Evolutionary conservation across 169 alveolate species (phyloP).

Genomic region (Plasmodium malariae): DNA sequence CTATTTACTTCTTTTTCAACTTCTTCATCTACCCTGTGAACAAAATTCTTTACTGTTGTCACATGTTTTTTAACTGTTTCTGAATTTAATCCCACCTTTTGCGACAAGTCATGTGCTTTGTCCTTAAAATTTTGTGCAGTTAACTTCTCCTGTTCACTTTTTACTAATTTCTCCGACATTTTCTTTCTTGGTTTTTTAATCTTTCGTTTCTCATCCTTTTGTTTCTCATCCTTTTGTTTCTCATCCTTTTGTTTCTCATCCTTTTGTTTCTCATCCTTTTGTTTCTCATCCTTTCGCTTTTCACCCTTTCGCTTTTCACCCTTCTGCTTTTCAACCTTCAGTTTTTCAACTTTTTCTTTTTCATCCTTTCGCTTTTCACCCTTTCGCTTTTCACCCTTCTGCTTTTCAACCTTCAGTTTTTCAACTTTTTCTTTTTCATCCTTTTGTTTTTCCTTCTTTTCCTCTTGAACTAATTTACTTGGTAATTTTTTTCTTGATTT

Average conservation of each 20-base stretch:
- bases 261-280: background rate
- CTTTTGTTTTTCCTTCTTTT: background rate
- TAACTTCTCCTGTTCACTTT: background rate
- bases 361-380: background rate
- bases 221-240: background rate
- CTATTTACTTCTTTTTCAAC: conserved; percentile 24
- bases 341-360: background rate
- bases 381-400: background rate
- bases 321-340: background rate
- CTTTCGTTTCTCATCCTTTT: background rate
- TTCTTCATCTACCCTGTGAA: conserved; percentile 18
- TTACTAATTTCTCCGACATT: background rate
- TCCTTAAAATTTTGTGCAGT: conserved; percentile 2
- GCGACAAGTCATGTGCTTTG: background rate
- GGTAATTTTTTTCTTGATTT: background rate
- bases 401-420: background rate
- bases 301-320: background rate
- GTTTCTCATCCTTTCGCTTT: background rate
- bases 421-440: background rate
- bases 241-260: background rate
- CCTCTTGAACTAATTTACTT: background rate
- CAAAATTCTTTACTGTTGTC: conserved; percentile 16
- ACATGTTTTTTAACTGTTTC: conserved; percentile 14
- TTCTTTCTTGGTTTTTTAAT: background rate
- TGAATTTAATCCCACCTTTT: background rate